phyloP scores from a whole-genome alignment of 148 eudicot species.

The Simmondsia chinensis region DNA sequence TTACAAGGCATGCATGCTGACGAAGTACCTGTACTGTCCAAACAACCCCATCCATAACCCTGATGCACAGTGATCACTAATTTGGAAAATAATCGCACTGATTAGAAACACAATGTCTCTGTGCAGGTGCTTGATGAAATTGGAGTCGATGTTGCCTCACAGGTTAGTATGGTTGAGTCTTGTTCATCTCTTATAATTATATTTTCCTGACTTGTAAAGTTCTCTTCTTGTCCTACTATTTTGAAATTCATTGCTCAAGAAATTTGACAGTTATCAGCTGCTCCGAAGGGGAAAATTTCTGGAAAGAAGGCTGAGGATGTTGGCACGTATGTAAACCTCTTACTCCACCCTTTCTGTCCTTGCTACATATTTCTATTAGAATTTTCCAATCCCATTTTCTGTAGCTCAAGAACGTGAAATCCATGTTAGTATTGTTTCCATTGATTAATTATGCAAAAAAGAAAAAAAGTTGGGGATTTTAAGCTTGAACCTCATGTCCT shows the following conservation, averaged over 20 bases:
- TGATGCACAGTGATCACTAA: background rate
- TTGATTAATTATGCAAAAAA: no score
- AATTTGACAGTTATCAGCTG: constrained; percentile 60
- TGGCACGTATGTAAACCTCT: constrained; percentile 40
- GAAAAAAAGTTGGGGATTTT: no score
- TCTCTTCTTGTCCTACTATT: background rate
- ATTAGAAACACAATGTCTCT: constrained; percentile 1
- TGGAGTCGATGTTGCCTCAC: constrained; percentile 95
- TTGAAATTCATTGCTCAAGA: constrained; percentile 5
- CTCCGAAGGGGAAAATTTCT: constrained; percentile 91
- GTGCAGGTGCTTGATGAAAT: constrained; percentile 93
- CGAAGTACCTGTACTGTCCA: no score
- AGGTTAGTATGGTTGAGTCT: constrained; percentile 48
- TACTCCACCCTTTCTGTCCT: background rate
- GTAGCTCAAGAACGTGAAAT: background rate
- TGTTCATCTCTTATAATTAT: no score
- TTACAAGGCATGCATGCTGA: no score
- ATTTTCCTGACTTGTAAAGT: no score
- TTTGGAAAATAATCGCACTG: background rate
- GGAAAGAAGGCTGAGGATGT: constrained; percentile 78
- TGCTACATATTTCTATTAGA: background rate
- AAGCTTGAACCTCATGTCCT: no score
- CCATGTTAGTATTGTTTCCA: no score
- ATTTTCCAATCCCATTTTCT: background rate
- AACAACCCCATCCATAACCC: no score